Evolutionary conservation across 2,329 filamentous ascomycete species (phyloP).

Genomic region (Pestalotiopsis sp.): DNA sequence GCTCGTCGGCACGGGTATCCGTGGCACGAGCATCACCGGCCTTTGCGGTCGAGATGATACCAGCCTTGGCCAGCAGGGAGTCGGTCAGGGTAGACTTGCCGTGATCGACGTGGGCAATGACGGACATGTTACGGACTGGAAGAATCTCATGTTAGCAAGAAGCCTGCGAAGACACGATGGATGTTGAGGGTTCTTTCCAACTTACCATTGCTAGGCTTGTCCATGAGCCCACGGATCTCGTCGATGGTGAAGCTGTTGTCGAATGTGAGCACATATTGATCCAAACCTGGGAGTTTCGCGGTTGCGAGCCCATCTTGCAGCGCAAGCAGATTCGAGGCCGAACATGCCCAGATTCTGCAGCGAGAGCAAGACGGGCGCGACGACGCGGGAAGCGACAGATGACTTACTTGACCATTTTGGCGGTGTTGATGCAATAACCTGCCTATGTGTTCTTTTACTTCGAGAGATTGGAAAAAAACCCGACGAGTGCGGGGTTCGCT

Average conservation of each 20-base stretch:
- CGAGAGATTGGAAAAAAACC: conserved; percentile 2
- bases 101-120: conserved; percentile 99
- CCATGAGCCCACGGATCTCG: conserved; percentile 78
- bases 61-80: conserved; percentile 97
- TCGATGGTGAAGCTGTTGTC: conserved; percentile 92
- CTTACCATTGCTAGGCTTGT: conserved; percentile 3
- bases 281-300: too few species aligned
- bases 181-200: not conserved
- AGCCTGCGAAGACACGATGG: conserved; percentile 34
- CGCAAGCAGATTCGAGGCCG: not conserved
- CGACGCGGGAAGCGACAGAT: not conserved
- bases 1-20: conserved; percentile 95
- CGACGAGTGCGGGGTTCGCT: conserved; percentile 6
- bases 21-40: conserved; percentile 95
- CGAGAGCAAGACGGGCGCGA: conserved; percentile 24
- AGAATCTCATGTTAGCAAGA: conserved; percentile 61
- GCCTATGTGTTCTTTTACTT: conserved; percentile 31
- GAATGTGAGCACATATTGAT: conserved; percentile 48
- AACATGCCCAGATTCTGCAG: not conserved
- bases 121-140: conserved; percentile 94
- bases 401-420: conserved; percentile 99
- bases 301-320: not conserved
- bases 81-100: conserved; percentile 99
- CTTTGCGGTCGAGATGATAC: conserved; percentile 98
- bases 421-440: conserved; percentile 66